A percentile compares a stretch with the other conserved stretches of the same genome.
phyloP scores from a whole-genome alignment of 768 basidiomycete genomes.

The Termitomyces eurrhizus region DNA sequence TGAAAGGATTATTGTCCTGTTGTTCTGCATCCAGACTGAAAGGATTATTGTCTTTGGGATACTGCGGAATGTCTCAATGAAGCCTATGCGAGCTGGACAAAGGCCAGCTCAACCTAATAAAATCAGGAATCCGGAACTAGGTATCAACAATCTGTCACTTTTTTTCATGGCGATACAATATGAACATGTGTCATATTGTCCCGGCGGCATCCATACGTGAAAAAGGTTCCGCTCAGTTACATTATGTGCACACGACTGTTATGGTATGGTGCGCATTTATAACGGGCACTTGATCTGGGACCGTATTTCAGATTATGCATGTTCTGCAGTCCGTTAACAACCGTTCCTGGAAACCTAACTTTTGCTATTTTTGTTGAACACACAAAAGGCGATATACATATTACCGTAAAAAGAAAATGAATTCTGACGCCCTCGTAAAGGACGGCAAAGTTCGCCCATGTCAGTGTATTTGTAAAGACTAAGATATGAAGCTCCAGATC shows the following conservation, averaged over 20 bases:
- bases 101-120: constrained; percentile 11
- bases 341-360: constrained; percentile 24
- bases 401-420: not conserved
- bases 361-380: constrained; percentile 12
- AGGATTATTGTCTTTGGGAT: not conserved
- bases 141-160: not conserved
- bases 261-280: not conserved
- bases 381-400: not conserved
- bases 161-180: not conserved
- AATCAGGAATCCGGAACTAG: not conserved
- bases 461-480: not conserved
- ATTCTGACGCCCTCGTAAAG: not conserved
- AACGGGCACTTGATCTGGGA: not conserved
- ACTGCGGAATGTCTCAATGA: constrained; percentile 1
- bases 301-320: not conserved
- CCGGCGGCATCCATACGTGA: constrained; percentile 23
- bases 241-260: not conserved
- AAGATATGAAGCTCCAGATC: not conserved
- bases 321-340: not conserved
- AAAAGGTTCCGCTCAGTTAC: constrained; percentile 22
- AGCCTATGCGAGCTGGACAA: constrained; percentile 17
- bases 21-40: too few relatives aligned
- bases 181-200: constrained; percentile 10
- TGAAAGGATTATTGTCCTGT: too few relatives aligned
- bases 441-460: not conserved